phyloP scores from a whole-genome alignment of 2,329 filamentous ascomycete species.

The Aspergillus sp. region DNA sequence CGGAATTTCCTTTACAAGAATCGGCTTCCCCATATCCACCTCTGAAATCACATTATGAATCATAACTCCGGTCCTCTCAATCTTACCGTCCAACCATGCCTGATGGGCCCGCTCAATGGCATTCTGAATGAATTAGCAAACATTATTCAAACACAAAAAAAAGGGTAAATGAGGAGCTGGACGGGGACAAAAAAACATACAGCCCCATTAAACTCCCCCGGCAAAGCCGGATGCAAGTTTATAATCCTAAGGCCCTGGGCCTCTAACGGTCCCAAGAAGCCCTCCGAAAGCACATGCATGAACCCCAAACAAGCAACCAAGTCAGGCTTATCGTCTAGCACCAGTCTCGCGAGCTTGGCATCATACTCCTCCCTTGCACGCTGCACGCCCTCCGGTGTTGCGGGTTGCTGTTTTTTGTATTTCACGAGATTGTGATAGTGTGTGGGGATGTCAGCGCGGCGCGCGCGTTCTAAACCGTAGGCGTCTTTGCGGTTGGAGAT shows the following conservation, averaged over 20 bases:
- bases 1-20: slow-evolving; percentile 68
- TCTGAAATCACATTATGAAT: slow-evolving; percentile 78
- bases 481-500: slow-evolving; percentile 66
- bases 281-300: slow-evolving; percentile 76
- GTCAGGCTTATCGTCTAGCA: slow-evolving; percentile 66
- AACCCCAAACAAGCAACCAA: slow-evolving; percentile 80
- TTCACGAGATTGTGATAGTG: slow-evolving; percentile 79
- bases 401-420: slow-evolving; percentile 69
- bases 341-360: slow-evolving; percentile 66
- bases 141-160: not conserved
- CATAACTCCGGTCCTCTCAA: slow-evolving; percentile 77
- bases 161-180: not conserved
- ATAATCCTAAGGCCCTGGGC: slow-evolving; percentile 67
- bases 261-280: slow-evolving; percentile 69
- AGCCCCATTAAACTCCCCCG: slow-evolving; percentile 73
- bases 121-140: slow-evolving; percentile 29
- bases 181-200: slow-evolving; percentile 28
- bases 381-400: slow-evolving; percentile 50
- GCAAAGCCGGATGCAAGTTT: slow-evolving; percentile 77
- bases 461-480: slow-evolving; percentile 63
- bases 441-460: slow-evolving; percentile 64
- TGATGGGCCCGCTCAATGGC: slow-evolving; percentile 78
- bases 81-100: slow-evolving; percentile 68
- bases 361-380: slow-evolving; percentile 69
- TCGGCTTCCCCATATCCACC: slow-evolving; percentile 76